Evolutionary conservation across 208 protist genomes (phyloP).

Genomic region (Trypanosoma vivax): DNA sequence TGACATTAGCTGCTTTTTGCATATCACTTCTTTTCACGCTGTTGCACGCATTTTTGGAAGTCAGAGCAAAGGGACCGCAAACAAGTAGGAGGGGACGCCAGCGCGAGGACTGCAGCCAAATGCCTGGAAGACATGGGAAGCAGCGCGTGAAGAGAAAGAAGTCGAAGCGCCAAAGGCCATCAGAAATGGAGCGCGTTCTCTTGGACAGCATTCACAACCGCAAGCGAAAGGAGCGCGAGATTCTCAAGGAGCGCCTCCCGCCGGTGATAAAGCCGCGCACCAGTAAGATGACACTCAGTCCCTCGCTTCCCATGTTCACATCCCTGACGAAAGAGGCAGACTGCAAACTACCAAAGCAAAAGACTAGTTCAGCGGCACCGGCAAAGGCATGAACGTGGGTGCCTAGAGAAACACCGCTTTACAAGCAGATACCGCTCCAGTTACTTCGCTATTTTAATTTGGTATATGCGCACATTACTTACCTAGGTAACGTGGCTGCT

Average conservation of each 20-base stretch:
- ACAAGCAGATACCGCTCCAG: too few species aligned
- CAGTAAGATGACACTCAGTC: slow-evolving; percentile 50
- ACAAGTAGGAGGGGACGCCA: neutral
- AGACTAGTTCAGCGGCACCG: neutral
- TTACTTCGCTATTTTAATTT: too few species aligned
- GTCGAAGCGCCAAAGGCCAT: slow-evolving; percentile 68
- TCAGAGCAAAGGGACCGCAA: neutral
- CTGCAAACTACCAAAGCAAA: neutral
- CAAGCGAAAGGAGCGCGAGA: slow-evolving; percentile 68
- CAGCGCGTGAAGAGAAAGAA: slow-evolving; percentile 87
- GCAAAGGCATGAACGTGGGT: neutral
- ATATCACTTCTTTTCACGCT: neutral
- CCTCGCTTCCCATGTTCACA: slow-evolving; percentile 80
- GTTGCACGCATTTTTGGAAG: neutral
- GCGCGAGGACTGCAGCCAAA: slow-evolving; percentile 12
- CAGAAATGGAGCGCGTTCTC: slow-evolving; percentile 83
- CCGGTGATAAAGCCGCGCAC: slow-evolving; percentile 49
- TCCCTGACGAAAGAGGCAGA: neutral
- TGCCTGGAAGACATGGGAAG: slow-evolving; percentile 85
- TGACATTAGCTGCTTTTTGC: too few species aligned
- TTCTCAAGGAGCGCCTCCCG: slow-evolving; percentile 74
- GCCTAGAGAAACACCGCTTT: too few species aligned
- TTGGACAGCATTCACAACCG: slow-evolving; percentile 87
- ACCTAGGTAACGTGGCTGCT: too few species aligned
- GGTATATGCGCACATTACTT: too few species aligned